These are phyloP conservation scores for Termitomyces sp. DNA, from an alignment of 1,284 basidiomycete species.

Conservation along the genomic window DNA sequence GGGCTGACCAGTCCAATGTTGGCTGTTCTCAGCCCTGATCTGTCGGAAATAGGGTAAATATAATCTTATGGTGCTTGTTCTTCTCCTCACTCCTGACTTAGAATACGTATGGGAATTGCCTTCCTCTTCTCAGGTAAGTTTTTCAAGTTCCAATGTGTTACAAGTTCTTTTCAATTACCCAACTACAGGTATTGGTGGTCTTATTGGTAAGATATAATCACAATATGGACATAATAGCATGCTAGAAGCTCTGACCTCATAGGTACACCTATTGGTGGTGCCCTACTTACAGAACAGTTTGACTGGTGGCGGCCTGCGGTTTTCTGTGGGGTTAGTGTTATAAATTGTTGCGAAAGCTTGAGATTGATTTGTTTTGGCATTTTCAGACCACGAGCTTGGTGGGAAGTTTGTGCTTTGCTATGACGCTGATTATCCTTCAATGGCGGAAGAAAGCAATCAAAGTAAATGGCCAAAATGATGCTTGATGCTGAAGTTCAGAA, in stretches of 20 bases:
- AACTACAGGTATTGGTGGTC: constrained; percentile 1
- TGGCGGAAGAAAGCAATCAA: background rate
- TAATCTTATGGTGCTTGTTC: too few species aligned
- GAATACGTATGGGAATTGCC: too few species aligned
- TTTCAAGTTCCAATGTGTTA: too few species aligned
- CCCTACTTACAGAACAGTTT: background rate
- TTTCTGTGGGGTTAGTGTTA: background rate
- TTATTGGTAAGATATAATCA: too few species aligned
- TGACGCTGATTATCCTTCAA: background rate
- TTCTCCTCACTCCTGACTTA: too few species aligned
- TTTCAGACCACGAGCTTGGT: background rate
- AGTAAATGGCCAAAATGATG: too few species aligned
- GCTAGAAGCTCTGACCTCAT: too few species aligned
- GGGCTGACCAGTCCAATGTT: constrained; percentile 1
- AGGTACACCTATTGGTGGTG: background rate
- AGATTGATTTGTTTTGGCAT: background rate
- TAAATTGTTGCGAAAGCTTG: too few species aligned
- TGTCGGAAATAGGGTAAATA: constrained; percentile 2
- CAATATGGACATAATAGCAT: too few species aligned
- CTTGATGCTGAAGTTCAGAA: too few species aligned
- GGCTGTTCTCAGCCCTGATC: background rate
- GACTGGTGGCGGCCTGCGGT: background rate
- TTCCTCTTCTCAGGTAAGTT: too few species aligned
- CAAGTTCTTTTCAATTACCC: too few species aligned
- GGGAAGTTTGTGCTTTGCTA: background rate